Conservation (phyloP, 352 stramenopile species). For the Phytophthora constricta region DNA sequence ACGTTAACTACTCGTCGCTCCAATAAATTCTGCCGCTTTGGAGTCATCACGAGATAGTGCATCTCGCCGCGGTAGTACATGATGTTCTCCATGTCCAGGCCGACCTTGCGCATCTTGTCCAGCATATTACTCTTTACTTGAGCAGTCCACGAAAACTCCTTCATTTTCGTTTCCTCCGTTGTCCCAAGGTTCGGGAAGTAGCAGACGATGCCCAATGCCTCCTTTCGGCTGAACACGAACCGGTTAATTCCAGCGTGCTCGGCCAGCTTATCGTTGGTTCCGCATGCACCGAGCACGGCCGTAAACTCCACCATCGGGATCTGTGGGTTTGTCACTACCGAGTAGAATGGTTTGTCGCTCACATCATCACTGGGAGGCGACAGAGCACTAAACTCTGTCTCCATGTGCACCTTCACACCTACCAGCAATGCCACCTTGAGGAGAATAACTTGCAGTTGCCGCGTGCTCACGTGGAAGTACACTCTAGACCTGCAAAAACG, state of each 20-base stretch:
- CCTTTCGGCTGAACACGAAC: conserved; percentile 73
- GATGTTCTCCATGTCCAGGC: conserved; percentile 77
- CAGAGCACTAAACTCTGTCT: conserved; percentile 57
- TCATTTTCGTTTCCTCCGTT: conserved; percentile 64
- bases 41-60: conserved; percentile 86
- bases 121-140: conserved; percentile 80
- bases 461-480: conserved; percentile 84
- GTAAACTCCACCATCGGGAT: conserved; percentile 72
- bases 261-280: conserved; percentile 64
- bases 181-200: conserved; percentile 75
- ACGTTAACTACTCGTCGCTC: conserved; percentile 57
- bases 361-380: conserved; percentile 34
- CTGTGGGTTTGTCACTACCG: conserved; percentile 63
- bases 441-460: conserved; percentile 79
- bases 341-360: conserved; percentile 59
- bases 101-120: conserved; percentile 59
- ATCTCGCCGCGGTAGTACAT: conserved; percentile 87
- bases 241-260: conserved; percentile 63
- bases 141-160: conserved; percentile 79
- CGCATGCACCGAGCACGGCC: conserved; percentile 60
- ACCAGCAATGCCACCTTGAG: conserved; percentile 78
- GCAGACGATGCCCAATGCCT: conserved; percentile 79
- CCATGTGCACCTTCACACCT: conserved; percentile 59
- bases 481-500: conserved; percentile 73
- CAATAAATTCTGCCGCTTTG: conserved; percentile 69